Evolutionary conservation across 2,329 filamentous ascomycete species (phyloP).

Genomic region (Ophiostoma perfectum): DNA sequence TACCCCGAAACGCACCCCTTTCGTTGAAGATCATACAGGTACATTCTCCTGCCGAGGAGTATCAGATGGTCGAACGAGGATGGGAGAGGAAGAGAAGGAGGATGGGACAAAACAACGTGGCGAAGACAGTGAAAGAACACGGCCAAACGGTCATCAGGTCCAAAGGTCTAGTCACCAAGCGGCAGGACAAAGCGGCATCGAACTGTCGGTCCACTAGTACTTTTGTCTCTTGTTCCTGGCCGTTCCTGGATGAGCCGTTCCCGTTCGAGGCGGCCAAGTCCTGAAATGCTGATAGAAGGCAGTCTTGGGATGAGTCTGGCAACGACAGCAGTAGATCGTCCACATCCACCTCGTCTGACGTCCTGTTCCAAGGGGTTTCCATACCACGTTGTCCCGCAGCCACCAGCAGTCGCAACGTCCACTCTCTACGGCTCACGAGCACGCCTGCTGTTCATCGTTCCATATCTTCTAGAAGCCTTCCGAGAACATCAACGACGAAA

Average conservation of each 20-base stretch:
- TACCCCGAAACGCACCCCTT: constrained; percentile 18
- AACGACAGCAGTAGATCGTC: not conserved
- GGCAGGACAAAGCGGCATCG: not conserved
- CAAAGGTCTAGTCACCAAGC: too few relatives aligned
- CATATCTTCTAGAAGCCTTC: constrained; percentile 24
- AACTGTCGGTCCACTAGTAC: not conserved
- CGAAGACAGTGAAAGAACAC: not conserved
- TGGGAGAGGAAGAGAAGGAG: not conserved
- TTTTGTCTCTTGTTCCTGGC: constrained; percentile 1
- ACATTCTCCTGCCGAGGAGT: constrained; percentile 18
- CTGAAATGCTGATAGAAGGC: too few relatives aligned
- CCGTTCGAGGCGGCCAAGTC: not conserved
- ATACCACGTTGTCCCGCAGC: constrained; percentile 16
- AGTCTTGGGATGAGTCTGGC: not conserved
- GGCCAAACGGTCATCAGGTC: too few relatives aligned
- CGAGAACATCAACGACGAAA: too few relatives aligned
- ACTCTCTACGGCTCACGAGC: not conserved
- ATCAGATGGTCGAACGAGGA: not conserved
- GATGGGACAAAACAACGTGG: not conserved
- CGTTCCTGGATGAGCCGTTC: constrained; percentile 12
- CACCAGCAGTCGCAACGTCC: constrained; percentile 19
- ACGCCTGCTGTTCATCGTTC: too few relatives aligned
- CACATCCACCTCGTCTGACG: constrained; percentile 20
- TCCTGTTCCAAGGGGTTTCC: constrained; percentile 25
- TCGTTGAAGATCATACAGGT: constrained; percentile 27